phyloP scores from a whole-genome alignment of 768 basidiomycete species.

The Hydnum rufescens region DNA sequence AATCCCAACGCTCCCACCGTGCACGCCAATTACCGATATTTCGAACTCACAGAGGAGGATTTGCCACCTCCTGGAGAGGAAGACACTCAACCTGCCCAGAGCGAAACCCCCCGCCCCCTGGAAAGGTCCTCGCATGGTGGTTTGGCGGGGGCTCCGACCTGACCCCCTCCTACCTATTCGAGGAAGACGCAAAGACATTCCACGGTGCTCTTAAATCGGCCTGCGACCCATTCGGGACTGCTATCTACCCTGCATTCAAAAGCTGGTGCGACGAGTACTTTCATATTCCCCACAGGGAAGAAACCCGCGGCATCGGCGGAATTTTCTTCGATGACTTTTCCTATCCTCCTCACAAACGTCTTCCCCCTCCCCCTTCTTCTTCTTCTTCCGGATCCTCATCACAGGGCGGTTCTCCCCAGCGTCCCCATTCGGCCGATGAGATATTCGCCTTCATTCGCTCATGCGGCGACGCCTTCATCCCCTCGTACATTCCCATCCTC shows the following conservation, averaged over 20 bases:
- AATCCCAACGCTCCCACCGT: conserved; percentile 89
- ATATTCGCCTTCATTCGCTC: conserved; percentile 59
- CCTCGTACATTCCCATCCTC: conserved; percentile 81
- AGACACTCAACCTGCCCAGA: not conserved
- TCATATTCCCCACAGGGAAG: conserved; percentile 68
- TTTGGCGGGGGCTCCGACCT: conserved; percentile 94
- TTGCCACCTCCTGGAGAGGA: conserved; percentile 10
- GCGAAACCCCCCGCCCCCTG: conserved; percentile 11
- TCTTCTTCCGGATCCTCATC: conserved; percentile 13
- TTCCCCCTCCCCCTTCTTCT: conserved; percentile 17
- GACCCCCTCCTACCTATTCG: conserved; percentile 82
- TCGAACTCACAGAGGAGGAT: conserved; percentile 55
- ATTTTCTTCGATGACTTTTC: conserved; percentile 92
- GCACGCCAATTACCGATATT: conserved; percentile 94
- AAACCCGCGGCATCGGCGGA: conserved; percentile 80
- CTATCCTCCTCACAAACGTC: conserved; percentile 40
- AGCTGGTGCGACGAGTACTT: conserved; percentile 98
- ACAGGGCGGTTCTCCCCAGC: not conserved
- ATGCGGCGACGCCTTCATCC: conserved; percentile 65
- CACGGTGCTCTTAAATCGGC: conserved; percentile 57
- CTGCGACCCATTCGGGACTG: conserved; percentile 49
- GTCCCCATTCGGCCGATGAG: conserved; percentile 36
- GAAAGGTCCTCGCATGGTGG: conserved; percentile 76
- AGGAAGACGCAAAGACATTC: conserved; percentile 74
- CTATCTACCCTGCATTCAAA: conserved; percentile 65